phyloP scores from a whole-genome alignment of 1,284 basidiomycete genomes.

The Paramarasmius palmivorus region DNA sequence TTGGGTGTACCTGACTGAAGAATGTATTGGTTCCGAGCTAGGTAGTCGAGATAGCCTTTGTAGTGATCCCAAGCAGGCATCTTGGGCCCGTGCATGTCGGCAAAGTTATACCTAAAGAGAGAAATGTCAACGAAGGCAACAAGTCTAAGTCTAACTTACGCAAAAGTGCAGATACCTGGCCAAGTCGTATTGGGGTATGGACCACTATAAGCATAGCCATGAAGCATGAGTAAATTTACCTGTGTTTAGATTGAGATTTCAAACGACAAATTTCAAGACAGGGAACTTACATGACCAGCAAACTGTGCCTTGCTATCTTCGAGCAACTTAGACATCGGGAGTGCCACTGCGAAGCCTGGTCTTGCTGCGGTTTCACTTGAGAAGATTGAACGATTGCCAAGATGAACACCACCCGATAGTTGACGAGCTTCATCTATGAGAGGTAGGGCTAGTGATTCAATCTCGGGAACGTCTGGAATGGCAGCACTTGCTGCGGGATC shows the following conservation, averaged over 20 bases:
- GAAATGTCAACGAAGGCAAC: neutral
- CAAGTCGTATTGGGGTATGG: conserved; percentile 14
- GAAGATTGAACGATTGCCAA: conserved; percentile 11
- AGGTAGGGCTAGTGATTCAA: neutral
- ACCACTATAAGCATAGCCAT: conserved; percentile 12
- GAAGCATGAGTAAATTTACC: conserved; percentile 15
- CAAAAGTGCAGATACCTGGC: conserved; percentile 9
- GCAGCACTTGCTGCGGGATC: conserved; percentile 19
- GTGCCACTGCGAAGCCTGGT: conserved; percentile 4
- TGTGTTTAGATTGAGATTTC: too few species aligned
- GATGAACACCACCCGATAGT: conserved; percentile 16
- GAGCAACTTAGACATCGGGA: conserved; percentile 16
- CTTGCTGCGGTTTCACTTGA: conserved; percentile 15
- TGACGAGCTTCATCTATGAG: conserved; percentile 8
- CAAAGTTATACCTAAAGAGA: conserved; percentile 8
- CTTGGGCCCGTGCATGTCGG: conserved; percentile 17
- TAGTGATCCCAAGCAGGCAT: conserved; percentile 20
- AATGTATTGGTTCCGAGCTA: conserved; percentile 18
- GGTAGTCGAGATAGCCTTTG: conserved; percentile 18
- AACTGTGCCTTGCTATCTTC: conserved; percentile 18
- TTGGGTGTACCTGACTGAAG: conserved; percentile 18
- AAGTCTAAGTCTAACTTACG: neutral
- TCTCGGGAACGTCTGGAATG: conserved; percentile 5
- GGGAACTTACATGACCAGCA: conserved; percentile 13
- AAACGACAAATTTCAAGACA: too few species aligned